Evolutionary conservation across 805 yeast genomes (phyloP), one percentile per base, ranked within the genome.

Genomic region (Teunomyces pallodes): DNA sequence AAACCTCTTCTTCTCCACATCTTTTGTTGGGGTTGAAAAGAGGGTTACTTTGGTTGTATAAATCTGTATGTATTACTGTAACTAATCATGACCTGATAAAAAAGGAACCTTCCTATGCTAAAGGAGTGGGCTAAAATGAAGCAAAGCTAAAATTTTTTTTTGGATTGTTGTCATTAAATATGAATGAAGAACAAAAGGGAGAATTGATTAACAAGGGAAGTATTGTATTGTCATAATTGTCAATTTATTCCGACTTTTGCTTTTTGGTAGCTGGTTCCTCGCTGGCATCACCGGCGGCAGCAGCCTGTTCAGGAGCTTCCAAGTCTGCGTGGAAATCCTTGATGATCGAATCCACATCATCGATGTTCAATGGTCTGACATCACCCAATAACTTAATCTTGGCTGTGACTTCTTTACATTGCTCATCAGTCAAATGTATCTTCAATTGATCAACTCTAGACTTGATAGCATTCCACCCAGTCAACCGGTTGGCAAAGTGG

Each of bases 391-490:
- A 61, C 64, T 80, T 80, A 58, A 80, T 79, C 65, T 79, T 79
- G 53, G 63, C 61, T 4, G 84, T 80, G 36, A 80, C 81, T 57
- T 72, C 78, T 66, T 80, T 80, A 60, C 79, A 71, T 66, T 80
- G 84, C 49, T 76, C 82, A 59, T 80, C 84, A 40, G 80, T 69
- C 60, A 80, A 67, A 55, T 77, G 67, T 66, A 80, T 69, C 59
- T 80, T 80, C 67, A 80, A 72, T 58, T 80, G 84, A 60, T 80
- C 84, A 46, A 80, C 83, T 66, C 84, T 73, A 32, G 81, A 72
- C 62, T 80, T 80, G 65, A 80, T 80, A 32, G 84, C 84, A 59
- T 79, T 80, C 84, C 84, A 80, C 31, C 84, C 84, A 10, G 84
- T 80, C 60, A 80, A 71, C 60, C 83, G 70, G 68, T 79, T 79